phyloP scores from a whole-genome alignment of 345 rosid species.

The Salix purpurea region DNA sequence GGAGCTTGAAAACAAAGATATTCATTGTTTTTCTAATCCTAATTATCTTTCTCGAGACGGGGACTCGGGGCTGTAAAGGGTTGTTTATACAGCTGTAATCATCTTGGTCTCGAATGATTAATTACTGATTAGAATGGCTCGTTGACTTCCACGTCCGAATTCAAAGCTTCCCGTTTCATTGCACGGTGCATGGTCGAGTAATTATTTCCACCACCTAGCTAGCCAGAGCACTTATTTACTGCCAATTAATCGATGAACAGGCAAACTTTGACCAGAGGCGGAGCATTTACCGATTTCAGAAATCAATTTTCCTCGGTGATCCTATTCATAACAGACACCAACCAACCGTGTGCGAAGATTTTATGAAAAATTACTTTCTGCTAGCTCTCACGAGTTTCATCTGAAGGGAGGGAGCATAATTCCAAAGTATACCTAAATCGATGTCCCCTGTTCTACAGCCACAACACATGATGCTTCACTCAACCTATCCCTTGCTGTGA shows the following conservation, averaged over 20 bases:
- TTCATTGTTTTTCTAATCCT: neutral
- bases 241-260: neutral
- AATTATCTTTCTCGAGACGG: neutral
- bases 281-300: neutral
- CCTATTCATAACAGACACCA: too few species aligned
- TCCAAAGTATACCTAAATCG: neutral
- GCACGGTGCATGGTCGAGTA: neutral
- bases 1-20: constrained; percentile 18
- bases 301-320: too few species aligned
- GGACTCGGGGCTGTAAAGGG: neutral
- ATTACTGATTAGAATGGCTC: neutral
- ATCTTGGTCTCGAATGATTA: too few species aligned
- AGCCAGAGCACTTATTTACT: neutral
- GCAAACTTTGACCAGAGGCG: neutral
- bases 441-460: neutral
- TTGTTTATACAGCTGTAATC: neutral
- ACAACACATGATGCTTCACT: neutral
- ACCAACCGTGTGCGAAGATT: neutral
- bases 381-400: neutral
- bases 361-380: neutral
- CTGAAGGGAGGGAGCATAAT: neutral
- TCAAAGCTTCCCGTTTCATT: neutral
- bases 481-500: neutral
- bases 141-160: neutral
- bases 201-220: neutral